Evolutionary conservation across 1,139 yeast species (phyloP).

Genomic region (Debaryomyces nepalensis): DNA sequence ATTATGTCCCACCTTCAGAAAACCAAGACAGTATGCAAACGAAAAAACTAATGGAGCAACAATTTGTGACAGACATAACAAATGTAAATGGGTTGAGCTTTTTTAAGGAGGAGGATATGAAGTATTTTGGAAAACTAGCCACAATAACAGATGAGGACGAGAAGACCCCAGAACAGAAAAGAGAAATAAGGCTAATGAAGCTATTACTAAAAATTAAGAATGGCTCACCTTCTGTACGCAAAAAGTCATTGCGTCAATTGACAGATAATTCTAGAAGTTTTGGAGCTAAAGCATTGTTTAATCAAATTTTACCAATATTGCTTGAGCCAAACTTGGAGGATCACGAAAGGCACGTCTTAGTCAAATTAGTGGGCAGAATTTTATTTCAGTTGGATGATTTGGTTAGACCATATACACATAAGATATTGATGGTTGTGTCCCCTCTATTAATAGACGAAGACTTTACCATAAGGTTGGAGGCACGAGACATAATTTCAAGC

Average conservation of each 20-base stretch:
- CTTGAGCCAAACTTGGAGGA: slow-evolving; percentile 77
- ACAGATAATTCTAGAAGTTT: slow-evolving; percentile 65
- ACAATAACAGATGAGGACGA: slow-evolving; percentile 38
- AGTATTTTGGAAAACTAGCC: slow-evolving; percentile 69
- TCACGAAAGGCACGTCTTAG: slow-evolving; percentile 81
- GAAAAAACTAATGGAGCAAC: slow-evolving; percentile 31
- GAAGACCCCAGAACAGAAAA: slow-evolving; percentile 54
- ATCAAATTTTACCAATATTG: slow-evolving; percentile 72
- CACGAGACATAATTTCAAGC: slow-evolving; percentile 76
- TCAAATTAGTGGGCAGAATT: slow-evolving; percentile 74
- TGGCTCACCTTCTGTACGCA: slow-evolving; percentile 71
- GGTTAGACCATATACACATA: slow-evolving; percentile 75
- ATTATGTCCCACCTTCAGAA: slow-evolving; percentile 32
- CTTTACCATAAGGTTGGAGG: slow-evolving; percentile 70
- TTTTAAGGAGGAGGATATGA: slow-evolving; percentile 73
- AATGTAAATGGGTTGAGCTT: slow-evolving; percentile 61
- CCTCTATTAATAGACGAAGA: slow-evolving; percentile 87
- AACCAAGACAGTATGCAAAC: slow-evolving; percentile 20
- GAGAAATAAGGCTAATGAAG: slow-evolving; percentile 65
- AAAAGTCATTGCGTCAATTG: slow-evolving; percentile 69
- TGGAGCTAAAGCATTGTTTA: slow-evolving; percentile 74
- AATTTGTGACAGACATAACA: slow-evolving; percentile 60
- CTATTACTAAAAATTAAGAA: slow-evolving; percentile 74
- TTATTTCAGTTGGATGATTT: slow-evolving; percentile 65
- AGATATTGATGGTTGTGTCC: slow-evolving; percentile 72